These are phyloP conservation scores for Pochonia chlamydosporia DNA, from an alignment of 2,329 filamentous ascomycete species.

Conservation along the genomic window DNA sequence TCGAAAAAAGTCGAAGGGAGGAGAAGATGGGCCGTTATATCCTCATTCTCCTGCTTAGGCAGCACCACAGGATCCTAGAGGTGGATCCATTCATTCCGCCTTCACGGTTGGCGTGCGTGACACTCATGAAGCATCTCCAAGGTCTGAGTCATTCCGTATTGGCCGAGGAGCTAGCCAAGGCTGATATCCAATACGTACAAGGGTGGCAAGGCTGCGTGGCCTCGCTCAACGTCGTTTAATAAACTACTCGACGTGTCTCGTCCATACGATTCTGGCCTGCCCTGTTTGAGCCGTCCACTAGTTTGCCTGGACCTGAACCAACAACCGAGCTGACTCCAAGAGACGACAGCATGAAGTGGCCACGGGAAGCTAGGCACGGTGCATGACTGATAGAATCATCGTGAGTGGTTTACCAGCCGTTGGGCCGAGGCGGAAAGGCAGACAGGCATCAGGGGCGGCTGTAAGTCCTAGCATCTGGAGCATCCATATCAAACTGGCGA, in stretches of 20 bases:
- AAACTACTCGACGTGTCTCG: neutral
- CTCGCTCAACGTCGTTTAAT: neutral
- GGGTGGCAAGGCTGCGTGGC: neutral
- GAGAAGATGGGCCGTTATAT: no score
- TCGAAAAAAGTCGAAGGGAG: neutral
- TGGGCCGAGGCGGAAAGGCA: neutral
- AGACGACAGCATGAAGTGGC: neutral
- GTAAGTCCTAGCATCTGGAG: neutral
- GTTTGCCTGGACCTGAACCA: neutral
- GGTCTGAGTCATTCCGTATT: neutral
- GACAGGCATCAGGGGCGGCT: neutral
- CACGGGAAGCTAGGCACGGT: neutral
- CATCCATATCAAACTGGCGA: neutral
- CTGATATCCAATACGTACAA: neutral
- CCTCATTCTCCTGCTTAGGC: neutral
- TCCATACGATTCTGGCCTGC: neutral
- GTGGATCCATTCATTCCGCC: neutral
- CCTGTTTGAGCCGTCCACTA: neutral
- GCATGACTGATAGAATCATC: neutral
- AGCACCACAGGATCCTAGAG: neutral
- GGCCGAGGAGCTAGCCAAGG: neutral
- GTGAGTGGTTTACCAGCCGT: neutral
- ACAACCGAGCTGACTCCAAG: neutral
- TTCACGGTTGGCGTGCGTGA: neutral
- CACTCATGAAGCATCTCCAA: neutral